These are phyloP conservation scores for Termitomyces sp. DNA, from an alignment of 768 basidiomycete species.

Conservation along the genomic window DNA sequence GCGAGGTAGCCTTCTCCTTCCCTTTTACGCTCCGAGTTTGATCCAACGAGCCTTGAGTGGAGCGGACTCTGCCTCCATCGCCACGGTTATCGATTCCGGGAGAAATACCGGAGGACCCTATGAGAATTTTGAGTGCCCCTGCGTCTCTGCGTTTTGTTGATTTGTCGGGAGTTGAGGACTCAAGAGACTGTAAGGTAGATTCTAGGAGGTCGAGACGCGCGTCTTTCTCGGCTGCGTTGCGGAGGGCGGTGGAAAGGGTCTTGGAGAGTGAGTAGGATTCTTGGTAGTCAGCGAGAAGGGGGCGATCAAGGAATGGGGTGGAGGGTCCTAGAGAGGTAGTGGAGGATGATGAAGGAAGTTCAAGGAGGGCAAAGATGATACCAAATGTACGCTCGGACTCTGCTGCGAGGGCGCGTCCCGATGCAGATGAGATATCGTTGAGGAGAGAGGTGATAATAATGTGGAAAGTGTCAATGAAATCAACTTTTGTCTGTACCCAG, in stretches of 20 bases:
- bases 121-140: conserved; percentile 59
- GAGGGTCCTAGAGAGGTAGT: conserved; percentile 15
- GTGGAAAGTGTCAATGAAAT: conserved; percentile 68
- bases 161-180: conserved; percentile 13
- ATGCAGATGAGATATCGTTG: conserved; percentile 40
- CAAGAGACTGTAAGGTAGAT: conserved; percentile 41
- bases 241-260: conserved; percentile 43
- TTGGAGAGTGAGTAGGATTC: conserved; percentile 56
- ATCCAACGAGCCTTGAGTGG: neutral
- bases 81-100: conserved; percentile 37
- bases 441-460: conserved; percentile 49
- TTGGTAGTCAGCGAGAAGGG: conserved; percentile 73
- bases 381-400: conserved; percentile 56
- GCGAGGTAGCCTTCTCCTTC: neutral
- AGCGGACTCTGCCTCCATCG: conserved; percentile 16
- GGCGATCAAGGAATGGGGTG: conserved; percentile 62
- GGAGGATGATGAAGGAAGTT: conserved; percentile 35
- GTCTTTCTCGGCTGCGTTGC: conserved; percentile 48
- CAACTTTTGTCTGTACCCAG: conserved; percentile 73
- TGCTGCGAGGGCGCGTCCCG: conserved; percentile 37
- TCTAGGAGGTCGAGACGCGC: conserved; percentile 56
- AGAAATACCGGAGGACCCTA: conserved; percentile 56
- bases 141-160: conserved; percentile 29
- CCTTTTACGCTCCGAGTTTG: neutral
- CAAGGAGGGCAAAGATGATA: conserved; percentile 56